Percentiles rank a stretch among this genome's conserved stretches.
phyloP scores from a whole-genome alignment of 2,329 filamentous ascomycete species.

The Berkeleyomyces rouxiae region DNA sequence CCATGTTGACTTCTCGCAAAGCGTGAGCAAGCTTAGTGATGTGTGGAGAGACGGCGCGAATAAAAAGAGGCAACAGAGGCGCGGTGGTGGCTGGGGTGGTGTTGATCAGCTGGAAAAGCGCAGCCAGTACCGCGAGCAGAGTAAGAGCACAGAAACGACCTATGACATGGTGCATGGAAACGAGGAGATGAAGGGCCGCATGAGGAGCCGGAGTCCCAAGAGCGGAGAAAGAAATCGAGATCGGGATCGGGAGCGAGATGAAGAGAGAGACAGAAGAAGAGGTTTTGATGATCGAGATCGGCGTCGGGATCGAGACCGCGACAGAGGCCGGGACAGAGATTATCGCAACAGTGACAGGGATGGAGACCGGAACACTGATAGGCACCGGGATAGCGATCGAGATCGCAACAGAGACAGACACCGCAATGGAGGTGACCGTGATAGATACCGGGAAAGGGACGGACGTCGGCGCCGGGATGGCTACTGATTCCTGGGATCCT shows the following conservation, averaged over 20 bases:
- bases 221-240: neutral
- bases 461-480: conserved; percentile 14
- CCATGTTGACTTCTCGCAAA: conserved; percentile 97
- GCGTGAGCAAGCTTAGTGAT: conserved; percentile 72
- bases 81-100: conserved; percentile 69
- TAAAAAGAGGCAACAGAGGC: conserved; percentile 49
- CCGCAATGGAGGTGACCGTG: conserved; percentile 15
- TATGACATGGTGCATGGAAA: conserved; percentile 76
- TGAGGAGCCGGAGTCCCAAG: conserved; percentile 19
- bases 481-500: conserved; percentile 9
- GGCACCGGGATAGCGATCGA: conserved; percentile 20
- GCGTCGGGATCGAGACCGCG: neutral
- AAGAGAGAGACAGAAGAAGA: conserved; percentile 14
- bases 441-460: conserved; percentile 20
- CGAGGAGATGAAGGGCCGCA: conserved; percentile 34
- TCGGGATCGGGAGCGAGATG: conserved; percentile 6
- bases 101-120: conserved; percentile 78
- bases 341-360: conserved; percentile 16
- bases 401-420: conserved; percentile 13
- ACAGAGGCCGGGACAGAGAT: conserved; percentile 15
- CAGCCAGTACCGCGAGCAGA: conserved; percentile 67
- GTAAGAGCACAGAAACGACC: conserved; percentile 22
- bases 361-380: conserved; percentile 19
- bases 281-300: neutral
- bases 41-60: conserved; percentile 79